Conservation (phyloP, 305 asterid genomes). For the Fraxinus albicans region DNA sequence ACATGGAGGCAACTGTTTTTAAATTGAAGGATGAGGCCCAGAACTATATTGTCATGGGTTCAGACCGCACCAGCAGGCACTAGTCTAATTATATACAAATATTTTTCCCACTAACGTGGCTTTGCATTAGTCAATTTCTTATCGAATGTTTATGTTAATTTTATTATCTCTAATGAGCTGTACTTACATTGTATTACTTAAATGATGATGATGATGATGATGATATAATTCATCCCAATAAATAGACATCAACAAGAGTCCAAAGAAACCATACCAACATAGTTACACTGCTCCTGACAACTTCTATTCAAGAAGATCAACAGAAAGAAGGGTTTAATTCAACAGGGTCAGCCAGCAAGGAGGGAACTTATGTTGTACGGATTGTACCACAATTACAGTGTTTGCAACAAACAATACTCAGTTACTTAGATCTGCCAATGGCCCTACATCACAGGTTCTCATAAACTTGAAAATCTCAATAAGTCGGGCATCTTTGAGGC, state of each 20-base stretch:
- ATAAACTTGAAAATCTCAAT: not conserved
- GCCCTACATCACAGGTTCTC: not conserved
- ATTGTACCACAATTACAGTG: not conserved
- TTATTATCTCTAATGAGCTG: not conserved
- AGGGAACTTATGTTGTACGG: not conserved
- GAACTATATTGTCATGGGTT: not conserved
- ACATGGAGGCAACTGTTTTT: not conserved
- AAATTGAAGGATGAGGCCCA: not conserved
- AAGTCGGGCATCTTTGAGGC: not conserved
- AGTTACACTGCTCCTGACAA: not conserved
- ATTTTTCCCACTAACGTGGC: not conserved
- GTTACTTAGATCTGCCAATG: not conserved
- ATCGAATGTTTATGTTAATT: not conserved
- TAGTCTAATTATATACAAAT: not conserved
- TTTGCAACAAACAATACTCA: not conserved
- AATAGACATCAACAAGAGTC: not conserved
- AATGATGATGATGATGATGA: not conserved
- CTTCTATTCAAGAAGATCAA: not conserved
- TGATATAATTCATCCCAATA: not conserved
- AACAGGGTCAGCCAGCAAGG: not conserved
- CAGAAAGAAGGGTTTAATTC: not conserved
- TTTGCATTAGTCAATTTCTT: not conserved
- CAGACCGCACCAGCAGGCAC: not conserved
- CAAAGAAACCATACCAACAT: not conserved
- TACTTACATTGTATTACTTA: not conserved